Conservation (phyloP, 495 filamentous ascomycete genomes). For the Physcia stellaris region DNA sequence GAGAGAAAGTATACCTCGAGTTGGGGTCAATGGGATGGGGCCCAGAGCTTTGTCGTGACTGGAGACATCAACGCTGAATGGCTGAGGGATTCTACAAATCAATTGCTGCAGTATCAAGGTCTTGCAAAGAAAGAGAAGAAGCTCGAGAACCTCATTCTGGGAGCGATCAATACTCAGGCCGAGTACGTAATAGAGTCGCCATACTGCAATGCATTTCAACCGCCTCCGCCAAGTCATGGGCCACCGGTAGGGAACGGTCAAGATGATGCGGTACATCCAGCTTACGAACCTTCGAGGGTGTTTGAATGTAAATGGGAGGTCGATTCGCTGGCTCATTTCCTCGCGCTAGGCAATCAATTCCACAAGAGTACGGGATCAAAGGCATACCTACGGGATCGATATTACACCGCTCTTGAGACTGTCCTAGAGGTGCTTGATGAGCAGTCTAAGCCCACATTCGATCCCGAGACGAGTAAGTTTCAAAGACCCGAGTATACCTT, state of each 20-base stretch:
- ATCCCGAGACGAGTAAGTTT: constrained; percentile 46
- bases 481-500: constrained; percentile 73
- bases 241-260: constrained; percentile 57
- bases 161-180: constrained; percentile 91
- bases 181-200: constrained; percentile 90
- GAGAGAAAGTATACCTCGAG: constrained; percentile 25
- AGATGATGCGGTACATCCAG: constrained; percentile 71
- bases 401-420: constrained; percentile 66
- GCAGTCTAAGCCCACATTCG: constrained; percentile 70
- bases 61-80: constrained; percentile 99
- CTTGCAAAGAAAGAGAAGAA: constrained; percentile 65
- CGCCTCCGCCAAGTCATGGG: constrained; percentile 68
- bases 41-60: constrained; percentile 91
- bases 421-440: constrained; percentile 60
- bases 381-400: constrained; percentile 64
- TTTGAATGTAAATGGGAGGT: constrained; percentile 99
- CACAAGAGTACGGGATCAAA: constrained; percentile 62
- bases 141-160: constrained; percentile 69
- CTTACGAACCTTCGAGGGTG: constrained; percentile 68
- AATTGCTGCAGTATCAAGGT: constrained; percentile 75
- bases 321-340: constrained; percentile 86
- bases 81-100: constrained; percentile 95
- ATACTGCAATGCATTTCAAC: constrained; percentile 98
- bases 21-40: constrained; percentile 57
- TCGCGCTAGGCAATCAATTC: constrained; percentile 76